These are phyloP conservation scores for Penicillium janthinellum DNA, from an alignment of 2,329 filamentous ascomycete species.

Conservation along the genomic window DNA sequence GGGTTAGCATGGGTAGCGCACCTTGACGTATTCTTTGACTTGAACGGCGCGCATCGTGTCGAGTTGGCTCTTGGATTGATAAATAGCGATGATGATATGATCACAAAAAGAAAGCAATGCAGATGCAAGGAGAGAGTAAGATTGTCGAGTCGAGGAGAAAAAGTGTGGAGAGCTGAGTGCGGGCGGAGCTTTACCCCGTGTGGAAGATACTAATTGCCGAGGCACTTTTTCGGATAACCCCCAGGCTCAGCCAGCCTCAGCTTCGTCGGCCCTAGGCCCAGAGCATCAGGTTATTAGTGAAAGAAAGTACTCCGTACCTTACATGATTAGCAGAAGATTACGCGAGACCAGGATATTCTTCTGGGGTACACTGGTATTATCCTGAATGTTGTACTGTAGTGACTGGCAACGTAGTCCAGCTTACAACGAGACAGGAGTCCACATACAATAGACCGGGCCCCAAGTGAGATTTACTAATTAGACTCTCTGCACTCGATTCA, in stretches of 20 bases:
- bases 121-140: background rate
- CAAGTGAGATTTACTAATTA: background rate
- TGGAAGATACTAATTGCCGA: conserved; percentile 20
- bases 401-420: no score
- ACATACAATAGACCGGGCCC: background rate
- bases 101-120: background rate
- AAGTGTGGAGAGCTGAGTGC: conserved; percentile 1
- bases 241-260: background rate
- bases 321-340: background rate
- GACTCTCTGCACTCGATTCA: background rate
- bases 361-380: no score
- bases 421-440: background rate
- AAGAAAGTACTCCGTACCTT: background rate
- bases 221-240: conserved; percentile 23
- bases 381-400: no score
- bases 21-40: conserved; percentile 73
- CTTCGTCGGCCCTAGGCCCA: background rate
- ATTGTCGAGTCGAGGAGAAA: background rate
- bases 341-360: no score
- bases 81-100: background rate
- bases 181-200: conserved; percentile 19
- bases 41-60: conserved; percentile 71
- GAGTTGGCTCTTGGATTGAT: conserved; percentile 29
- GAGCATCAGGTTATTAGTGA: background rate
- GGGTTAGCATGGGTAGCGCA: conserved; percentile 34